Conservation (phyloP, 2,329 filamentous ascomycete genomes). For the Paraphoma chrysanthemicola region DNA sequence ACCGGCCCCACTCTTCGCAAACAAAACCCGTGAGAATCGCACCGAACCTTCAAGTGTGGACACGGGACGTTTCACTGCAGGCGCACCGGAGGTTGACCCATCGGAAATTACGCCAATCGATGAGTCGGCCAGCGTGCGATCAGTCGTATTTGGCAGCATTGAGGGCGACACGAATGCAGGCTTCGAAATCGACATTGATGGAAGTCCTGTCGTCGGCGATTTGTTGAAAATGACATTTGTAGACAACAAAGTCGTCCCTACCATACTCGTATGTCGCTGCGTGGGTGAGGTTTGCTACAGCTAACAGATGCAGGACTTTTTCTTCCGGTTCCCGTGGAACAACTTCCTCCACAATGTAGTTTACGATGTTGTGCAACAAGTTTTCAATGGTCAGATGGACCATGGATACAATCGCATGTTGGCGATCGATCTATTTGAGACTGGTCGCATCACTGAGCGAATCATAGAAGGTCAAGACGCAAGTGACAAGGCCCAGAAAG, state of each 20-base stretch:
- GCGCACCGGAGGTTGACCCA: conserved; percentile 36
- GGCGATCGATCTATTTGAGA: conserved; percentile 91
- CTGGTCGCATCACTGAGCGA: conserved; percentile 84
- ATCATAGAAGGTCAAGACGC: conserved; percentile 90
- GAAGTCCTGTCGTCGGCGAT: conserved; percentile 87
- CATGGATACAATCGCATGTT: conserved; percentile 89
- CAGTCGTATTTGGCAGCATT: conserved; percentile 43
- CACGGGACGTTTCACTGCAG: conserved; percentile 35
- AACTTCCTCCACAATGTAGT: conserved; percentile 99
- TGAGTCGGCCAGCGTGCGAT: conserved; percentile 41
- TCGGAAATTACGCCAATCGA: conserved; percentile 48
- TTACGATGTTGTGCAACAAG: conserved; percentile 98
- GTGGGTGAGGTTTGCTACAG: background rate
- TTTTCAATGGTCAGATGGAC: conserved; percentile 98
- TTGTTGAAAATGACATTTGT: conserved; percentile 96
- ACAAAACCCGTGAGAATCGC: conserved; percentile 44
- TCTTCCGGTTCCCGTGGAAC: conserved; percentile 99
- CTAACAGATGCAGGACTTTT: conserved; percentile 75
- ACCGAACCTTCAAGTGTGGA: conserved; percentile 37
- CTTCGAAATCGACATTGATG: conserved; percentile 66
- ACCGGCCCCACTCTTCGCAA: conserved; percentile 70
- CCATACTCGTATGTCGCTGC: conserved; percentile 78
- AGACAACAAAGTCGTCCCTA: conserved; percentile 90
- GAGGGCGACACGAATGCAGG: conserved; percentile 42
- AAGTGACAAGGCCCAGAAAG: conserved; percentile 83